Conservation (phyloP, 2,329 filamentous ascomycete species). For the Phaeosphaeriaceae sp. region DNA sequence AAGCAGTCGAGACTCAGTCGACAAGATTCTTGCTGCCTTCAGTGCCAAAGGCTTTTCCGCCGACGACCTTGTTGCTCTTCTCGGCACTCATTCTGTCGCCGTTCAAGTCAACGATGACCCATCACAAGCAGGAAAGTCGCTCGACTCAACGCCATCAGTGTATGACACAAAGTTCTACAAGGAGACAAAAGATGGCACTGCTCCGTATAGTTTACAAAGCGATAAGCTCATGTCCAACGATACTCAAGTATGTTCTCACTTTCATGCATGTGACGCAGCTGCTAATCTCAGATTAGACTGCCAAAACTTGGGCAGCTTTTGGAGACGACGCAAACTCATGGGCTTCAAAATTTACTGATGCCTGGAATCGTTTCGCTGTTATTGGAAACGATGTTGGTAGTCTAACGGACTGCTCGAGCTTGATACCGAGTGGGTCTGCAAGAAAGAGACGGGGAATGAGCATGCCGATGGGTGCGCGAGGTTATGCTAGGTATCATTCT, state of each 20-base stretch:
- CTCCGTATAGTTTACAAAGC: constrained; percentile 32
- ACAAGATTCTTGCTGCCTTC: constrained; percentile 30
- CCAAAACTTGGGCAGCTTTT: constrained; percentile 23
- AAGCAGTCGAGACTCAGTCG: constrained; percentile 18
- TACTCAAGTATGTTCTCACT: constrained; percentile 15
- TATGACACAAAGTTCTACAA: constrained; percentile 41
- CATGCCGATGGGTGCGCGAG: constrained; percentile 8
- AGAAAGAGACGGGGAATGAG: constrained; percentile 7
- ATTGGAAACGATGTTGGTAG: constrained; percentile 28
- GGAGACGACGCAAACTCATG: constrained; percentile 21
- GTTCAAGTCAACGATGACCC: constrained; percentile 36
- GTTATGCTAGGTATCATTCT: constrained; percentile 3
- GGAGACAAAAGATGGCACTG: constrained; percentile 34
- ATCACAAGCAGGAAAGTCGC: constrained; percentile 24
- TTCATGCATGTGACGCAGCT: neutral
- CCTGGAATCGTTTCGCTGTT: constrained; percentile 29
- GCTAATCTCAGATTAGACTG: constrained; percentile 18
- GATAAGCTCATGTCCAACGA: constrained; percentile 30
- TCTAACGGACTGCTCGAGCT: constrained; percentile 29
- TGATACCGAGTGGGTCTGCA: constrained; percentile 13
- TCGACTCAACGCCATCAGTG: constrained; percentile 36
- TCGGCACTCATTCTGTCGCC: constrained; percentile 41
- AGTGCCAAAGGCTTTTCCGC: constrained; percentile 34
- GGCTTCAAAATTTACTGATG: constrained; percentile 26
- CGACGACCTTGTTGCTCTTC: constrained; percentile 41